Percentiles rank a stretch among this genome's conserved stretches.
Conservation (phyloP, 176 grass and related monocot genomes). For the Neostapfia colusana region DNA sequence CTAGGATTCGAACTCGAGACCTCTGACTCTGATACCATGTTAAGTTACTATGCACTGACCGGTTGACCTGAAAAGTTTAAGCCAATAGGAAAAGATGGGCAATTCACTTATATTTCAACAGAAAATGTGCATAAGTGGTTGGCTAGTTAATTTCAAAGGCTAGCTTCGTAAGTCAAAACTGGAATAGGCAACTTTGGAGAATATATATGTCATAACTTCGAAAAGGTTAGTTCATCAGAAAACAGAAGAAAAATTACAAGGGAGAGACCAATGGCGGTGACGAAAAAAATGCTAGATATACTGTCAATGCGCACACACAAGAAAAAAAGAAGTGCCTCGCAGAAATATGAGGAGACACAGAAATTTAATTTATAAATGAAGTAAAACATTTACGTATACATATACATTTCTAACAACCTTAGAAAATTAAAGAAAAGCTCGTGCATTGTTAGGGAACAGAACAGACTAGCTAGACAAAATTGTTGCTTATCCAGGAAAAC, state of each 20-base stretch:
- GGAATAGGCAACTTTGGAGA: conserved; percentile 13
- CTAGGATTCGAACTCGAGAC: too few relatives aligned
- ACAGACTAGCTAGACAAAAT: not conserved
- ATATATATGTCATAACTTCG: not conserved
- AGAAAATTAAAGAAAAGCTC: too few relatives aligned
- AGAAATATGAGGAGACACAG: not conserved
- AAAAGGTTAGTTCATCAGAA: not conserved
- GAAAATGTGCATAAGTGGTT: conserved; percentile 2
- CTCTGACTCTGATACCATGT: too few relatives aligned
- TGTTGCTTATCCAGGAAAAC: not conserved
- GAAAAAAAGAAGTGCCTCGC: not conserved
- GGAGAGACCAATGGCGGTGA: not conserved
- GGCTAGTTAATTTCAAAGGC: conserved; percentile 2
- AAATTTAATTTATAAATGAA: too few relatives aligned
- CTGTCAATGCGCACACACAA: not conserved
- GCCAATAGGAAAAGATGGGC: too few relatives aligned
- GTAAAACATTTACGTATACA: too few relatives aligned
- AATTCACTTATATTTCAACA: too few relatives aligned
- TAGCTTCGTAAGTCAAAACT: conserved; percentile 6
- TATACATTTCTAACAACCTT: too few relatives aligned
- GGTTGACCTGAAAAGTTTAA: too few relatives aligned
- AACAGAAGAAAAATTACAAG: not conserved
- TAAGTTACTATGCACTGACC: too few relatives aligned
- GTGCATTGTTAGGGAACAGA: not conserved
- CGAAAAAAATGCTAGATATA: not conserved